phyloP scores from a whole-genome alignment of 106 monocot species.

The Iris macrosiphon region DNA sequence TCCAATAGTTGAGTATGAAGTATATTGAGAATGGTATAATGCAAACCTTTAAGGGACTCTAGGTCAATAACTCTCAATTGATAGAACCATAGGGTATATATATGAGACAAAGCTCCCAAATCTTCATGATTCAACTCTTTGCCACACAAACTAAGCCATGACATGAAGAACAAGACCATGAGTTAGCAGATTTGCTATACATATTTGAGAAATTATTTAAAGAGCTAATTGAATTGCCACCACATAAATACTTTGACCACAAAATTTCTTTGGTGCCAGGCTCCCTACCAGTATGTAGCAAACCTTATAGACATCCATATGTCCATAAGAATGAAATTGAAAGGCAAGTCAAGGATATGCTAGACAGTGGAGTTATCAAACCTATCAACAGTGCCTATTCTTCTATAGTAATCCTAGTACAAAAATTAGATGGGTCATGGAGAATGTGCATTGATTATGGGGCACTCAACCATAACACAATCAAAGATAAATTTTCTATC shows the following conservation, averaged over 20 bases:
- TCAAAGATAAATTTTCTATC: conserved; percentile 3
- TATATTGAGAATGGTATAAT: no score
- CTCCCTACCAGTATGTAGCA: background rate
- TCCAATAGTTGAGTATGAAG: no score
- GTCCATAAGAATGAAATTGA: conserved; percentile 1
- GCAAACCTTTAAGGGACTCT: no score
- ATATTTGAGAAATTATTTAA: no score
- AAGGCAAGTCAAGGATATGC: background rate
- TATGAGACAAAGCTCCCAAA: no score
- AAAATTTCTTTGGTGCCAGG: background rate
- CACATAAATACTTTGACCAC: background rate
- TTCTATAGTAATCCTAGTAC: background rate
- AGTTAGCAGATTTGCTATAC: no score
- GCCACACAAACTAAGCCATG: no score
- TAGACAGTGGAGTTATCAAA: background rate
- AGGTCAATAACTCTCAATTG: no score
- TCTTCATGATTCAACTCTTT: no score
- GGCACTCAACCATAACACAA: background rate
- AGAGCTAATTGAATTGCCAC: background rate
- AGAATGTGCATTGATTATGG: conserved; percentile 2
- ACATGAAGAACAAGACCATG: no score
- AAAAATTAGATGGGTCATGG: conserved; percentile 4
- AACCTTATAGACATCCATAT: background rate
- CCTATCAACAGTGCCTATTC: background rate
- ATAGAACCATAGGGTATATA: no score